phyloP scores from a whole-genome alignment of 345 rosid species.

The Boechera divaricarpa region DNA sequence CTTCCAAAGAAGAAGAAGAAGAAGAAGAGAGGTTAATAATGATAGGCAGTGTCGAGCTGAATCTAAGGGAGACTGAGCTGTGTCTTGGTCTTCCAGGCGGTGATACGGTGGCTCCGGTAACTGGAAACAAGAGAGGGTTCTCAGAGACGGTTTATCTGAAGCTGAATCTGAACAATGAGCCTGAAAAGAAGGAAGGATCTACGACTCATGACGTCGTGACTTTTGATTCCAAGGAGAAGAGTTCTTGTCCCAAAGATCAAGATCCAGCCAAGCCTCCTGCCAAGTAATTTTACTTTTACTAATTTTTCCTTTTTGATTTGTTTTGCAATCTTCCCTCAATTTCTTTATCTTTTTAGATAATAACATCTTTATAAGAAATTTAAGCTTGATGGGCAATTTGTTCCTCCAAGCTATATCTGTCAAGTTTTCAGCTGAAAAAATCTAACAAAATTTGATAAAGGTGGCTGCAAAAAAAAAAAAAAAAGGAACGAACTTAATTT shows the following conservation, averaged over 20 bases:
- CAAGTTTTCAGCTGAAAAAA: neutral
- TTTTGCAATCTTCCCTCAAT: neutral
- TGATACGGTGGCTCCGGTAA: slow-evolving; percentile 38
- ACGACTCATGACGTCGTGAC: slow-evolving; percentile 26
- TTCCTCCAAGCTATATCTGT: neutral
- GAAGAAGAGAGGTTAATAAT: slow-evolving; percentile 31
- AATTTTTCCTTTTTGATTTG: slow-evolving; percentile 1
- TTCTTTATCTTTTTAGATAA: neutral
- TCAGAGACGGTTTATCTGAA: slow-evolving; percentile 77
- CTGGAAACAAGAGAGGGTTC: slow-evolving; percentile 71
- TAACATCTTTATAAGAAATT: neutral
- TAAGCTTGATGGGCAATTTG: neutral
- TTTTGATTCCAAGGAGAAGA: slow-evolving; percentile 37
- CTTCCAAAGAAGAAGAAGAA: slow-evolving; percentile 36
- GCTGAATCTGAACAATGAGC: slow-evolving; percentile 62
- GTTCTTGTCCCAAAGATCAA: slow-evolving; percentile 52
- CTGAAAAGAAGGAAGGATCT: slow-evolving; percentile 40
- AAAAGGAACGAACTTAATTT: too few species aligned
- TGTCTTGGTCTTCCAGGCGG: slow-evolving; percentile 82
- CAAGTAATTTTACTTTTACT: slow-evolving; percentile 56
- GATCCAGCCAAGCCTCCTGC: slow-evolving; percentile 81
- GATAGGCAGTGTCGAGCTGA: slow-evolving; percentile 49
- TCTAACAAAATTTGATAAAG: slow-evolving; percentile 2
- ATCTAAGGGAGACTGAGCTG: slow-evolving; percentile 73
- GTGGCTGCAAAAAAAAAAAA: neutral